Evolutionary conservation across 495 filamentous ascomycete genomes (phyloP), one percentile per base, ranked within the genome.

Genomic region (Penicillium macrosclerotiorum): DNA sequence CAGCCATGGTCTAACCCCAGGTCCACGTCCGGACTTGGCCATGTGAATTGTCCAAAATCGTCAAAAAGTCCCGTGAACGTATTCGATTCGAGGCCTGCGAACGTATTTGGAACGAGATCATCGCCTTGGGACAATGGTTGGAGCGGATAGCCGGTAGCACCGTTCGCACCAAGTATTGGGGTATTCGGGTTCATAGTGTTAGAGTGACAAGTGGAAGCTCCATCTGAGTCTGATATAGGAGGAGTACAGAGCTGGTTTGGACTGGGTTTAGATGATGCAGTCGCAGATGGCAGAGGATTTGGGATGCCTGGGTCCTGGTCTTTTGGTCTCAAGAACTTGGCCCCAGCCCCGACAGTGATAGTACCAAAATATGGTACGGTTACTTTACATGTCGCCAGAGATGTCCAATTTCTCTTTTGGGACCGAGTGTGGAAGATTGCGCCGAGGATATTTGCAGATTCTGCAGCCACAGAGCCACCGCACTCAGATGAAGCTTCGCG

Each of bases 321-420:
- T 9, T 46, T 49, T 7, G 5, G 8, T 16, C 47, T 51, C 29
- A 35, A 39, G 13, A 59, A 55, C n/a, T 68, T 71, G 17, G 49
- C 51, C 7, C 64, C 64, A 4, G 63, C 57, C 5, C 60, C 58
- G 1, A 72, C 53, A 2, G 59, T 60, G 23, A 72, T 60, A 4
- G 64, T 66, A n/a, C 72, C 73, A 53, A 75, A 76, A 32, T 69
- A 75, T 2, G 73, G 72, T 34, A 76, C 60, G 0, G 64, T 63
- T n/a, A 71, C 57, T 49, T 70, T 66, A 40, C 59, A 65, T 1
- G 41, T 52, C 2, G 32, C 6, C 9, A 18, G 3, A 13, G 27
- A 23, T 18, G 14, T 24, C 35, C 44, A 51, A 24, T 50, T 38
- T 12, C 7, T 27, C 17, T 32, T 45, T 9, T 25, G 20, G 7